phyloP scores from a whole-genome alignment of 1,284 basidiomycete species.

The Heterobasidion occidentale region DNA sequence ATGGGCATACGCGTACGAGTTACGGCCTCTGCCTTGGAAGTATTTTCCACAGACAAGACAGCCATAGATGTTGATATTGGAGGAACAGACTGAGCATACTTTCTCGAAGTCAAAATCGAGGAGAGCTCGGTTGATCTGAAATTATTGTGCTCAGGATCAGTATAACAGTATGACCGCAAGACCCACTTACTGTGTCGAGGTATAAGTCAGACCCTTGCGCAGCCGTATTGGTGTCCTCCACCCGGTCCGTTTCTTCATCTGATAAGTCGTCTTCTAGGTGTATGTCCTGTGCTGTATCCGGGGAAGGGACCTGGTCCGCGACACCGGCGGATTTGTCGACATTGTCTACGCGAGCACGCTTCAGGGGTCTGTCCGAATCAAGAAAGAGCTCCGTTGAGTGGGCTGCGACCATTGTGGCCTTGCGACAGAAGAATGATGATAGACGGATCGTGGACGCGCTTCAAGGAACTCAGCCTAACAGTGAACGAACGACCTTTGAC shows the following conservation, averaged over 20 bases:
- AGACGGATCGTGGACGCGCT: too few species aligned
- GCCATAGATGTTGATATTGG: slow-evolving; percentile 96
- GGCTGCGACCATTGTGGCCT: neutral
- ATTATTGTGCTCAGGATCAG: neutral
- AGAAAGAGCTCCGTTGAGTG: neutral
- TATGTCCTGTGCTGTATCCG: neutral
- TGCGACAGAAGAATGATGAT: too few species aligned
- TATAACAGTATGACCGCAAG: neutral
- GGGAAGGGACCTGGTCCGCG: neutral
- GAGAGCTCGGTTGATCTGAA: slow-evolving; percentile 72
- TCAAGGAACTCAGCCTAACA: too few species aligned
- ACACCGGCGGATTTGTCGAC: neutral
- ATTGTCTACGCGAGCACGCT: slow-evolving; percentile 29
- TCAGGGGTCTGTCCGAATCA: slow-evolving; percentile 26
- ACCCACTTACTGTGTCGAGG: slow-evolving; percentile 77
- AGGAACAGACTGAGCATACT: slow-evolving; percentile 92
- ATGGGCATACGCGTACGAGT: slow-evolving; percentile 93
- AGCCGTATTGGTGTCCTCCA: slow-evolving; percentile 31
- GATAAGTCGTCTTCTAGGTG: neutral
- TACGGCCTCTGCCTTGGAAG: slow-evolving; percentile 93
- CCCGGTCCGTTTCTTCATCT: slow-evolving; percentile 29
- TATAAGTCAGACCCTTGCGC: slow-evolving; percentile 81
- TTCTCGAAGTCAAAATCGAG: slow-evolving; percentile 99
- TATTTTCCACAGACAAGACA: slow-evolving; percentile 99
- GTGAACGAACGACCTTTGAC: too few species aligned